phyloP scores from a whole-genome alignment of 2,329 filamentous ascomycete genomes.

The Xylaria sp. region DNA sequence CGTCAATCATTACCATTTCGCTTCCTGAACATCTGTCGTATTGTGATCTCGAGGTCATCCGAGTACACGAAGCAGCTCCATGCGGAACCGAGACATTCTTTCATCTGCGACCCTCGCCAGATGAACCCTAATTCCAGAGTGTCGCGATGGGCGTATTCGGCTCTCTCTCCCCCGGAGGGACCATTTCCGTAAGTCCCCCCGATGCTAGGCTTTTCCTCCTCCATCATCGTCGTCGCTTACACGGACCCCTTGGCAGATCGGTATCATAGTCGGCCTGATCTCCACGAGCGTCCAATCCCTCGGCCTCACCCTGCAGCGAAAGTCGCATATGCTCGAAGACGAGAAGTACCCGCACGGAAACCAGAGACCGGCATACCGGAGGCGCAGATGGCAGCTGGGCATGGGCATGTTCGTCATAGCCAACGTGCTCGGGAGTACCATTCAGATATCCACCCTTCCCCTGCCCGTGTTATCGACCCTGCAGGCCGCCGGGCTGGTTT shows the following conservation, averaged over 20 bases:
- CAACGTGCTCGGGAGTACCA: constrained; percentile 91
- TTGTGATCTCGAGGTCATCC: neutral
- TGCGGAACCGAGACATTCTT: constrained; percentile 26
- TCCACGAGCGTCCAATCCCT: constrained; percentile 95
- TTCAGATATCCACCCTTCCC: constrained; percentile 95
- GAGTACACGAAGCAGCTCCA: constrained; percentile 14
- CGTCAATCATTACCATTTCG: neutral
- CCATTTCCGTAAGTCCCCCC: constrained; percentile 34
- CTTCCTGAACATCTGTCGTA: neutral
- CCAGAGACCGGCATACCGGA: constrained; percentile 83
- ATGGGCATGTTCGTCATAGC: constrained; percentile 97
- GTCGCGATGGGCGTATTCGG: constrained; percentile 71
- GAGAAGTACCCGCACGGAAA: constrained; percentile 81
- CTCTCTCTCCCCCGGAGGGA: constrained; percentile 77
- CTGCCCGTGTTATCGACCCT: constrained; percentile 92
- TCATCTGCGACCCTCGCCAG: constrained; percentile 40
- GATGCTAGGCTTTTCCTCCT: neutral
- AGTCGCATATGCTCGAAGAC: constrained; percentile 97
- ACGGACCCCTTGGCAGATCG: constrained; percentile 60
- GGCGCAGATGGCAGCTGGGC: constrained; percentile 92
- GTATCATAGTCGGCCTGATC: constrained; percentile 88
- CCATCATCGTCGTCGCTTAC: constrained; percentile 9
- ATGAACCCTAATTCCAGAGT: constrained; percentile 47
- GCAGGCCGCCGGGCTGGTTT: constrained; percentile 93
- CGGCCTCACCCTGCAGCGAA: constrained; percentile 92